Evolutionary conservation across 2,329 filamentous ascomycete genomes (phyloP), one percentile per base, ranked within the genome.

Genomic region (Sordariomycetes sp.): DNA sequence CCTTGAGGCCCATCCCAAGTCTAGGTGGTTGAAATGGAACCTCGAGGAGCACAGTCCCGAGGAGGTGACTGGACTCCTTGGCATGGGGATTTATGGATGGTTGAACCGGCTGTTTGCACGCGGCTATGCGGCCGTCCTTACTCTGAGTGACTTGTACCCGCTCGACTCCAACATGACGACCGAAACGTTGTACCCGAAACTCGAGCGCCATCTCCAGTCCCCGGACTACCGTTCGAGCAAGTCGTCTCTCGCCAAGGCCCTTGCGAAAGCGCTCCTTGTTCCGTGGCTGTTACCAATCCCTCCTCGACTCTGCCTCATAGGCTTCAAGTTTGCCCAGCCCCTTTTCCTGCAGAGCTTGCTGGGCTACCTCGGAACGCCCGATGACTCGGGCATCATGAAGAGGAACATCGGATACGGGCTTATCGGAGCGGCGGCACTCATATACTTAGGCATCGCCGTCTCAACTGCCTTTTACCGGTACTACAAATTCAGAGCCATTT

Each of bases 301-400:
- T 1, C 72, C 74, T 1, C 67, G 73, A 8, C 62, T 74, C 8
- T 69, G 69, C 1, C 63, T 74, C 4, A 66, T 73, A 3, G 74
- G 68, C 14, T 74, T 76, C 60, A 71, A 65, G 20, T 74, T 74
- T 48, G 74, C 72, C 43, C 73, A 75, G 53, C 74, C 75, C 0
- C 72, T 77, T 25, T 70, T 78, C 40, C 73, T 77, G 57, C 65
- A 73, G 16, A 64, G 67, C 0, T 65, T 73, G 0, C 63, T 78
- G 1, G 59, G 62, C 2, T 72, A 72, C 48, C 65, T 77, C 0
- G 3, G 62, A 22, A 50, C 62, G 2, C 62, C 69, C 1, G 37
- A 43, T 43, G 18, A 16, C 37, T n/a, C 37, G 12, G 14, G 18
- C 37, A 43, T n/a, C 14, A 43, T 43, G 37, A 43, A 10, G 12